These are phyloP conservation scores for Marasmius tenuissimus DNA, from an alignment of 1,284 basidiomycete species.

Conservation along the genomic window DNA sequence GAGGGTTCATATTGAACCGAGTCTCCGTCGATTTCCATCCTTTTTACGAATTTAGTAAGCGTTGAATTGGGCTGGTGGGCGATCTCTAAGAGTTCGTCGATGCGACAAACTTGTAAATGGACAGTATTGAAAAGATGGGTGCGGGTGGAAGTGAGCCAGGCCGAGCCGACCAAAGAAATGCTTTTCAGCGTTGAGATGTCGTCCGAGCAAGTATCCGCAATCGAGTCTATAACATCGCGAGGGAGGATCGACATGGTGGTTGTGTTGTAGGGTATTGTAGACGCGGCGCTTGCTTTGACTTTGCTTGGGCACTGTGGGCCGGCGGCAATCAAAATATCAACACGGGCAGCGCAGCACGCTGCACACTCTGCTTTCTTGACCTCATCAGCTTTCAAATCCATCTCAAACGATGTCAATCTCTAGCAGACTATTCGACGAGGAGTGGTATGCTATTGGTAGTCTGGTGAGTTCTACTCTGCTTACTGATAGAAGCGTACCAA, in stretches of 20 bases:
- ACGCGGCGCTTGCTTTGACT: too few species aligned
- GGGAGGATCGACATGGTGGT: slow-evolving; percentile 1
- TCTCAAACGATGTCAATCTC: too few species aligned
- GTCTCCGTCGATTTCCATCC: background rate
- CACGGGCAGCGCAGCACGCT: background rate
- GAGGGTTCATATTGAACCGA: background rate
- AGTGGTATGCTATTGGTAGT: too few species aligned
- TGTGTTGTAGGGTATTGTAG: background rate
- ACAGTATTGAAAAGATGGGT: slow-evolving; percentile 2
- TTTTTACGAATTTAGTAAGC: background rate
- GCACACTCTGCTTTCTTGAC: background rate
- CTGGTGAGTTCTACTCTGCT: too few species aligned
- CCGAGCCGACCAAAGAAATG: background rate
- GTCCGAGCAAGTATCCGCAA: background rate
- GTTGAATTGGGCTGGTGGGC: background rate
- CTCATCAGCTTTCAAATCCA: too few species aligned
- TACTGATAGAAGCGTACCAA: too few species aligned
- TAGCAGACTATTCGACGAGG: too few species aligned
- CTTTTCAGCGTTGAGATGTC: background rate
- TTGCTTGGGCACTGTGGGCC: too few species aligned
- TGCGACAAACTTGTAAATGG: background rate
- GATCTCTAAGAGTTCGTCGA: background rate
- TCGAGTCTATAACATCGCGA: slow-evolving; percentile 4
- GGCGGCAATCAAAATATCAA: background rate
- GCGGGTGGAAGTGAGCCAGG: slow-evolving; percentile 7